phyloP scores from a whole-genome alignment of 805 yeast genomes.

The Starmera amethionina region DNA sequence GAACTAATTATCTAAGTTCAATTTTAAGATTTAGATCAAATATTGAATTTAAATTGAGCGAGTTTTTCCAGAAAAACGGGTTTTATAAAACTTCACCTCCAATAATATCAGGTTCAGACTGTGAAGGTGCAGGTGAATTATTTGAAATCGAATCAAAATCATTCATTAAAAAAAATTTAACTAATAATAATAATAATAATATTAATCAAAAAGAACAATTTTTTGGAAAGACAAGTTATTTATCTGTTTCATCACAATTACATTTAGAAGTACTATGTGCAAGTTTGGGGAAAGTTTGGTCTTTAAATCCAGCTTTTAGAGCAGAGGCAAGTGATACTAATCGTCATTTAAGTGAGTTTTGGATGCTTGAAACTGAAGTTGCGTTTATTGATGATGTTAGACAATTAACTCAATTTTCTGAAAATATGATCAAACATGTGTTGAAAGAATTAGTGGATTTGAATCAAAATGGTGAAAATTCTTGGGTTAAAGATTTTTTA shows the following conservation, averaged over 20 bases:
- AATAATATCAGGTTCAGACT: conserved; percentile 76
- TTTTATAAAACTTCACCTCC: conserved; percentile 82
- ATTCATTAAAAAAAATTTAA: not conserved
- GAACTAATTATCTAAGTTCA: conserved; percentile 55
- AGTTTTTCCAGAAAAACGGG: conserved; percentile 41
- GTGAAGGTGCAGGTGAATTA: conserved; percentile 96
- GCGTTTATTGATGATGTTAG: conserved; percentile 50
- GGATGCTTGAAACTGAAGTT: conserved; percentile 95
- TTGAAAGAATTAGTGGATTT: conserved; percentile 22
- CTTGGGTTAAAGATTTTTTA: conserved; percentile 9
- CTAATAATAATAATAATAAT: conserved; percentile 9
- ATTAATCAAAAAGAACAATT: conserved; percentile 25
- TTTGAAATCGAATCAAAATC: conserved; percentile 42
- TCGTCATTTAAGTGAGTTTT: conserved; percentile 87
- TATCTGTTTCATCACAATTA: conserved; percentile 88
- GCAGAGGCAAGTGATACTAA: conserved; percentile 90
- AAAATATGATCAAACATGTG: conserved; percentile 54
- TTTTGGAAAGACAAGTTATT: conserved; percentile 56
- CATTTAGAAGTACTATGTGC: conserved; percentile 77
- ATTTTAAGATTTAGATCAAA: conserved; percentile 65
- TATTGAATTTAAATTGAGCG: conserved; percentile 42
- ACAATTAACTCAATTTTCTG: conserved; percentile 58
- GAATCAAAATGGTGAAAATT: conserved; percentile 8
- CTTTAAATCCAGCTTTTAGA: conserved; percentile 83
- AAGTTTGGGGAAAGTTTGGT: conserved; percentile 77